Conservation (phyloP, 768 basidiomycete species). For the Dentipellis sp. region DNA sequence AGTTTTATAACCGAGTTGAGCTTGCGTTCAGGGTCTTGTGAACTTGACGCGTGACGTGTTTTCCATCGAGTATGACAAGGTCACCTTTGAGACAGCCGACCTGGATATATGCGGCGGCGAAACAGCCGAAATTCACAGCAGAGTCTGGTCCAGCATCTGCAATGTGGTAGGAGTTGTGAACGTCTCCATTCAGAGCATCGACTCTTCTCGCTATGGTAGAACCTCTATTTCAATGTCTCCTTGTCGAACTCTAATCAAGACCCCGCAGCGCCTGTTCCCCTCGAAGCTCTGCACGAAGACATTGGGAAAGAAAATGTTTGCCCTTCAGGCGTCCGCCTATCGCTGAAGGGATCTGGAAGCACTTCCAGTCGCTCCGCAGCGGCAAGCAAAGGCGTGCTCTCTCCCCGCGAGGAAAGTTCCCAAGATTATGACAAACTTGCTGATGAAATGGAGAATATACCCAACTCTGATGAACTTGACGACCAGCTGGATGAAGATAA, state of each 20-base stretch:
- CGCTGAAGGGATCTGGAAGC: no score
- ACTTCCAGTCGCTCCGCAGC: no score
- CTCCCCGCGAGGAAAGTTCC: no score
- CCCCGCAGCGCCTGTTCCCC: neutral
- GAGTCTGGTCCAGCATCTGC: neutral
- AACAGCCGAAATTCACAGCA: neutral
- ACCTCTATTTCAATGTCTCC: neutral
- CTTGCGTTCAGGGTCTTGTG: neutral
- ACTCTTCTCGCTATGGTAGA: neutral
- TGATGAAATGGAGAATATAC: neutral
- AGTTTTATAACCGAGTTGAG: neutral
- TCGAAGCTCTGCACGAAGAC: neutral
- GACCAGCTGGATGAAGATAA: neutral
- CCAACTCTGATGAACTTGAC: neutral
- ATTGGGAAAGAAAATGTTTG: no score
- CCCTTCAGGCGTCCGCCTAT: no score
- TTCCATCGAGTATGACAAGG: neutral
- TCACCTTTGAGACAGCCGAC: neutral
- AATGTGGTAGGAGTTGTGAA: neutral
- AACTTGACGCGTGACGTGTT: neutral
- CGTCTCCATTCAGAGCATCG: neutral
- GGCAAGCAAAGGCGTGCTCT: no score
- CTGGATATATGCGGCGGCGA: neutral
- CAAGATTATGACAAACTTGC: neutral
- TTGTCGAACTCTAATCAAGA: neutral